These are phyloP conservation scores for Aspergillus brunneoviolaceus DNA, from an alignment of 2,329 filamentous ascomycete species.

Conservation along the genomic window DNA sequence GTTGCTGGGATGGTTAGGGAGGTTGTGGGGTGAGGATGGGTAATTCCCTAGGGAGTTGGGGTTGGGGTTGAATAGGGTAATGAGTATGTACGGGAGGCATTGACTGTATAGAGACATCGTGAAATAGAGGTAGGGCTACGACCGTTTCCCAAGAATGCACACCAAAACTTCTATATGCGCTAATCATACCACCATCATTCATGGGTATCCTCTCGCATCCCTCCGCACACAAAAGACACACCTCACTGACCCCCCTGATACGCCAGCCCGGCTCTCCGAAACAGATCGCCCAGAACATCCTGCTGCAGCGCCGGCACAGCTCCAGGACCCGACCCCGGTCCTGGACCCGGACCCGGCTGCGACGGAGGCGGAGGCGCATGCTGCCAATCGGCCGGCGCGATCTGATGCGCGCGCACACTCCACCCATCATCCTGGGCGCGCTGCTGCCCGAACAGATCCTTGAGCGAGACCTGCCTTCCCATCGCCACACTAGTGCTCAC, in stretches of 20 bases:
- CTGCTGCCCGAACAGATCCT: conserved; percentile 57
- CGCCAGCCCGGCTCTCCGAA: conserved; percentile 44
- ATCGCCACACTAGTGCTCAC: conserved; percentile 40
- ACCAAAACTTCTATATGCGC: neutral
- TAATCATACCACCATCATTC: neutral
- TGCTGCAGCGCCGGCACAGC: conserved; percentile 21
- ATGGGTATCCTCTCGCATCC: neutral
- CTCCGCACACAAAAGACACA: neutral
- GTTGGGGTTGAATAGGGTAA: too few species aligned
- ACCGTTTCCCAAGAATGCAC: neutral
- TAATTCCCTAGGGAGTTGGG: too few species aligned
- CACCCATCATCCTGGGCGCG: conserved; percentile 52
- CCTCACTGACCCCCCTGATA: conserved; percentile 23
- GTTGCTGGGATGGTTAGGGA: conserved; percentile 50
- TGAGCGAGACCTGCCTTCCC: conserved; percentile 54
- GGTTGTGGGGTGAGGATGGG: conserved; percentile 29
- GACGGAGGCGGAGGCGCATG: conserved; percentile 18
- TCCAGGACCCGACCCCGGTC: conserved; percentile 5
- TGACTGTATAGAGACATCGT: too few species aligned
- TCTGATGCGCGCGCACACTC: conserved; percentile 50
- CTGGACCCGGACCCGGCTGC: conserved; percentile 13
- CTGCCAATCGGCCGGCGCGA: conserved; percentile 23
- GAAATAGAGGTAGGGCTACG: neutral
- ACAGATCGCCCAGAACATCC: conserved; percentile 45
- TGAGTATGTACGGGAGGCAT: too few species aligned